These are phyloP conservation scores for Colletotrichum camelliae DNA, from an alignment of 2,329 filamentous ascomycete genomes.

Conservation along the genomic window DNA sequence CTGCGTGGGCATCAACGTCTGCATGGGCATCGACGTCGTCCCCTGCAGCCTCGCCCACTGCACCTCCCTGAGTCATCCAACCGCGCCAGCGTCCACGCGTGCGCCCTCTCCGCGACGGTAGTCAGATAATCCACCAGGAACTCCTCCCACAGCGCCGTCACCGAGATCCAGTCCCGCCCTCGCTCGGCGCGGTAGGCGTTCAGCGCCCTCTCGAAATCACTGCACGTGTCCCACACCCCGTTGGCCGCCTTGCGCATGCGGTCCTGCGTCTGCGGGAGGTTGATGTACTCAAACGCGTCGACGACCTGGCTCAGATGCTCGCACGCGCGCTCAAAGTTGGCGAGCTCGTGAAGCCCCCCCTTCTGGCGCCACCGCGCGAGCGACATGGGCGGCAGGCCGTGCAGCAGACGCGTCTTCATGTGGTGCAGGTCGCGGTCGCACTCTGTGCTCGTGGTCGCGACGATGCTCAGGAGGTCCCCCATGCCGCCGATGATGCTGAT, in stretches of 20 bases:
- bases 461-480: background rate
- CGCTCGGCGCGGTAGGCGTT: background rate
- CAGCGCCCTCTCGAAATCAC: background rate
- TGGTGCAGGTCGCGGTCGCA: conserved; percentile 7
- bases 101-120: background rate
- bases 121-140: background rate
- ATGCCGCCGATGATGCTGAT: background rate
- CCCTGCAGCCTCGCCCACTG: background rate
- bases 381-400: conserved; percentile 2
- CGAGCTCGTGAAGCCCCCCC: background rate
- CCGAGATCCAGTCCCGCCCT: background rate
- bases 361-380: background rate
- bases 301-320: background rate
- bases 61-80: background rate
- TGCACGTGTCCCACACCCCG: background rate
- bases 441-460: background rate
- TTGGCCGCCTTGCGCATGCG: background rate
- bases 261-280: background rate
- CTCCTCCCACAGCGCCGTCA: conserved; percentile 10
- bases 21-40: background rate
- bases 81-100: background rate
- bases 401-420: background rate
- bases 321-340: background rate
- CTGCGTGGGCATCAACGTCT: background rate
- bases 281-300: conserved; percentile 4